Percentiles rank a stretch among this genome's conserved stretches.
Evolutionary conservation across 345 rosid species (phyloP).

Genomic region (Abelmoschus esculentus): DNA sequence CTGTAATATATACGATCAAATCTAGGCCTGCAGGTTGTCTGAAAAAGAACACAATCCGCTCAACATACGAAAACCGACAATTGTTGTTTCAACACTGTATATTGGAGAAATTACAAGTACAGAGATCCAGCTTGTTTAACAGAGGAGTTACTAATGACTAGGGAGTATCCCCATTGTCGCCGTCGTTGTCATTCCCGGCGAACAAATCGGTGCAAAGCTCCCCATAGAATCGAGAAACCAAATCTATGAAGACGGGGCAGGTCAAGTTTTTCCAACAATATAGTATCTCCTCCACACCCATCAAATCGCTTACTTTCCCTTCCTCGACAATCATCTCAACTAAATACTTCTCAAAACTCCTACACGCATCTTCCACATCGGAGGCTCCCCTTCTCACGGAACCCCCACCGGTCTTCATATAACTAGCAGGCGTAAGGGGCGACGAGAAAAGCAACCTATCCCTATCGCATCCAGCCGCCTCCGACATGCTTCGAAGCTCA

Average conservation of each 20-base stretch:
- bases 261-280: slow-evolving; percentile 78
- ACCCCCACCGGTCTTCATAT: slow-evolving; percentile 13
- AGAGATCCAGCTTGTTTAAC: neutral
- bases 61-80: neutral
- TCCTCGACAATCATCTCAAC: slow-evolving; percentile 75
- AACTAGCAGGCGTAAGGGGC: slow-evolving; percentile 46
- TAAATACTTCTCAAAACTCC: slow-evolving; percentile 78
- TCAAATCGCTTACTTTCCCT: slow-evolving; percentile 61
- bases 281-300: slow-evolving; percentile 82
- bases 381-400: slow-evolving; percentile 8
- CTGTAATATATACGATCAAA: too few relatives aligned
- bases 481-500: slow-evolving; percentile 26
- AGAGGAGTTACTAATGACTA: neutral
- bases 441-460: slow-evolving; percentile 32
- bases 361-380: slow-evolving; percentile 65
- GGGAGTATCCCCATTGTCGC: slow-evolving; percentile 16
- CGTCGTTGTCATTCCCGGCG: neutral
- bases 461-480: neutral
- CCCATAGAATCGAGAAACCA: slow-evolving; percentile 71
- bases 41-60: too few relatives aligned
- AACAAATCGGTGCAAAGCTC: slow-evolving; percentile 17
- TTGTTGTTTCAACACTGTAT: too few relatives aligned
- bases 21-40: too few relatives aligned
- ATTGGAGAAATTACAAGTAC: neutral
- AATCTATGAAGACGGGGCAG: slow-evolving; percentile 59